A percentile compares a stretch with the other conserved stretches of the same genome.
Evolutionary conservation across 441 rosid genomes (phyloP).

Genomic region (Gossypium trilobum): DNA sequence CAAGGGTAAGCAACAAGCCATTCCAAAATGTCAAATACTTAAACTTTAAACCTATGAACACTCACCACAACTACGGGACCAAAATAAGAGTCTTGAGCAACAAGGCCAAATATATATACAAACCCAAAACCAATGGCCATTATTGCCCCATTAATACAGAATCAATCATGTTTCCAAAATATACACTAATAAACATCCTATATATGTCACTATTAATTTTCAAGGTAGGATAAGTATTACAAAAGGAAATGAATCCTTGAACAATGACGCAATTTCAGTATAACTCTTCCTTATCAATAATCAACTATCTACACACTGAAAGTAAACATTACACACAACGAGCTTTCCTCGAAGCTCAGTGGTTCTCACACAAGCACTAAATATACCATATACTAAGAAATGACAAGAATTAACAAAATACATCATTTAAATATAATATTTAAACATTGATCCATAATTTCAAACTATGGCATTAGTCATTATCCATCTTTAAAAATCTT

Average conservation of each 20-base stretch:
- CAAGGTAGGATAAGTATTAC: neutral
- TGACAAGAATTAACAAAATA: neutral
- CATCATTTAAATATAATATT: neutral
- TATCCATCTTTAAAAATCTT: neutral
- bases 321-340: neutral
- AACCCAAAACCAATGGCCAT: neutral
- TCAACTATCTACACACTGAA: neutral
- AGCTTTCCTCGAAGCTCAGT: neutral
- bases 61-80: neutral
- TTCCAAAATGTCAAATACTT: neutral
- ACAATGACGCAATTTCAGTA: neutral
- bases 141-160: neutral
- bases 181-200: neutral
- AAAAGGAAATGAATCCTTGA: neutral
- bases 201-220: neutral
- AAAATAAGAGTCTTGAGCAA: neutral
- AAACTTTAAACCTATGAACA: neutral
- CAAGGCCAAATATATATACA: neutral
- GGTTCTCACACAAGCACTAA: neutral
- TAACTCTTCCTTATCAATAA: neutral
- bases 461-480: neutral
- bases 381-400: neutral
- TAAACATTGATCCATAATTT: neutral
- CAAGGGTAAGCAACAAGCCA: neutral
- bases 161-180: neutral